phyloP scores from a whole-genome alignment of 2,329 filamentous ascomycete species.

The Pseudogymnoascus sp. region DNA sequence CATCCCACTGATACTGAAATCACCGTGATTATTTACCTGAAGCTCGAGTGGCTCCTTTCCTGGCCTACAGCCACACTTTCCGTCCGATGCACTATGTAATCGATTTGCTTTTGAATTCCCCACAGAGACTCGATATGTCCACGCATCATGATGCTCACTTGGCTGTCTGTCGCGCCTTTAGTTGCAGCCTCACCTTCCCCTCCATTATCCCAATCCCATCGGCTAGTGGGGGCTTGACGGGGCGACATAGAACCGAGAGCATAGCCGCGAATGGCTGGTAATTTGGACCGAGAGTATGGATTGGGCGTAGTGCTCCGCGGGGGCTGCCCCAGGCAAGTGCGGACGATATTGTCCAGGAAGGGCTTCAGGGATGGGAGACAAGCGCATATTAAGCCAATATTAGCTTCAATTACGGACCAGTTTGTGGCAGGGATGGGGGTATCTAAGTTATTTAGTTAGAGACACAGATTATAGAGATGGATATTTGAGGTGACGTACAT shows the following conservation, averaged over 20 bases:
- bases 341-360: background rate
- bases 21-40: background rate
- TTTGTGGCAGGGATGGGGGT: conserved; percentile 28
- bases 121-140: background rate
- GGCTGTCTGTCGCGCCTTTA: background rate
- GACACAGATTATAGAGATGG: background rate
- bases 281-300: background rate
- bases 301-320: background rate
- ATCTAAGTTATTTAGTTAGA: conserved; percentile 11
- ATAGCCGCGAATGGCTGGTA: background rate
- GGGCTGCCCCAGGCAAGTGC: background rate
- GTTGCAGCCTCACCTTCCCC: background rate
- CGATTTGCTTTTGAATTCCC: background rate
- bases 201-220: background rate
- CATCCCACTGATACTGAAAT: background rate
- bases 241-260: background rate
- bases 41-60: background rate
- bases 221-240: background rate
- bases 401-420: conserved; percentile 34
- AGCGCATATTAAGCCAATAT: conserved; percentile 31
- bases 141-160: background rate
- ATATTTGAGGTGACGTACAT: background rate
- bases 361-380: conserved; percentile 26
- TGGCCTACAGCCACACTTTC: background rate
- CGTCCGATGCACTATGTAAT: background rate